Percentiles rank a stretch among this genome's conserved stretches.
phyloP scores from a whole-genome alignment of 441 rosid species.

The Gossypium trilobum region DNA sequence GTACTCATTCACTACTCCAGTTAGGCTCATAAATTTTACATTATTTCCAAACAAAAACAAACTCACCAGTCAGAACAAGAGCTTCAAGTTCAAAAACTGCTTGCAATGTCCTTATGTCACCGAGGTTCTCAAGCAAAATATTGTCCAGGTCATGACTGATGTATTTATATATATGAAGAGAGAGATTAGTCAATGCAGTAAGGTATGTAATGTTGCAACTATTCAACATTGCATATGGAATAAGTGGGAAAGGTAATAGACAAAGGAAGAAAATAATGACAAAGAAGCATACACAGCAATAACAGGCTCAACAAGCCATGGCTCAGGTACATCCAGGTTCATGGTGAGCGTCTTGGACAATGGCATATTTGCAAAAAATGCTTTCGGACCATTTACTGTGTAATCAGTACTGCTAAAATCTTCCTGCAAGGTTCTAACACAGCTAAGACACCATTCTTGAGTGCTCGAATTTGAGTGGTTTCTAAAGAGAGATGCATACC shows the following conservation, averaged over 20 bases:
- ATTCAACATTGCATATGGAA: neutral
- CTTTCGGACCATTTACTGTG: conserved; percentile 78
- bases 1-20: conserved; percentile 16
- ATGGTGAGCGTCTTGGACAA: conserved; percentile 95
- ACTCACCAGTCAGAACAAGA: conserved; percentile 90
- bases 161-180: conserved; percentile 17
- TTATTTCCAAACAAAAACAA: conserved; percentile 11
- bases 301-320: conserved; percentile 98
- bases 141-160: conserved; percentile 95
- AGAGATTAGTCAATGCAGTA: conserved; percentile 1
- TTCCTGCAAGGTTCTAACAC: conserved; percentile 51
- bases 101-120: conserved; percentile 90
- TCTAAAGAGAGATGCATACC: conserved; percentile 38
- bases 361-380: conserved; percentile 96
- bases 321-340: conserved; percentile 99
- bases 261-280: conserved; percentile 5
- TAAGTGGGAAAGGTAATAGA: neutral
- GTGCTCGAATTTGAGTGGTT: conserved; percentile 18
- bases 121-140: conserved; percentile 96
- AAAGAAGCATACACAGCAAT: conserved; percentile 76
- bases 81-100: conserved; percentile 99
- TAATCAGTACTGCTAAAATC: conserved; percentile 71
- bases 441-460: conserved; percentile 25
- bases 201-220: neutral
- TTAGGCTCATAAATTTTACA: conserved; percentile 18